Base-by-base conservation (phyloP, 345 rosid species). In the Salix exigua region DNA sequence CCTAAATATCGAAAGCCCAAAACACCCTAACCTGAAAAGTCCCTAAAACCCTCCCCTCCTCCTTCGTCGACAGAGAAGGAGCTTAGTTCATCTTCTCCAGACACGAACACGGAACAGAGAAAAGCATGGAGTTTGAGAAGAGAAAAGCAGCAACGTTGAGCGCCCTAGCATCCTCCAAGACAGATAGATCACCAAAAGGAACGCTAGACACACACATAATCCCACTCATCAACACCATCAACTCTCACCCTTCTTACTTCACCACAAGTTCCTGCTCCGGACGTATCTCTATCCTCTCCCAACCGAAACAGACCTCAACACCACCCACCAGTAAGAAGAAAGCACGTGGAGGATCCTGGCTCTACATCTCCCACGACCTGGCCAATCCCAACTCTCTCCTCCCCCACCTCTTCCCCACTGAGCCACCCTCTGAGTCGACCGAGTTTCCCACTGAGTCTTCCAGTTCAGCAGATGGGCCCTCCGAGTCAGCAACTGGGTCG, bases 191-290 rank as follows among this genome's bases (percentile, higher is more conserved):
- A 19, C 97, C 97, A 0, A 93, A 94, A 79, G 97, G 97, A 42
- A 73, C 85, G 30, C 68, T 93, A 26, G 99, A 94, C 80, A 79
- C 88, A 2, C 93, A 94, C 30, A 91, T 94, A 60, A 66, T 94
- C 53, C 94, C 97, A 51, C 94, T 94, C 63, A 88, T 94, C 81
- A 70, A 85, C 81, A 75, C 84, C 78, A 75, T 94, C 83, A 92
- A 93, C 84, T 66, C 80, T 70, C 97, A 93, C 84, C 91, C 88
- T 33, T 85, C 86, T 10, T 94, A 85, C 90, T 94, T 86, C 91
- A 94, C 97, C 73, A 95, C 97, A 70, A 91, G 97, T 74, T 93
- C 97, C 33, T 95, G 97, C 88, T 93, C 97, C 75, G 99, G 97
- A 70, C 97, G 97, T 31, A 85, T 95, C 85, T 95, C 97, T 17